Conservation (phyloP, 225 moss, liverwort and hornwort genomes). For the Neckera pumila region DNA sequence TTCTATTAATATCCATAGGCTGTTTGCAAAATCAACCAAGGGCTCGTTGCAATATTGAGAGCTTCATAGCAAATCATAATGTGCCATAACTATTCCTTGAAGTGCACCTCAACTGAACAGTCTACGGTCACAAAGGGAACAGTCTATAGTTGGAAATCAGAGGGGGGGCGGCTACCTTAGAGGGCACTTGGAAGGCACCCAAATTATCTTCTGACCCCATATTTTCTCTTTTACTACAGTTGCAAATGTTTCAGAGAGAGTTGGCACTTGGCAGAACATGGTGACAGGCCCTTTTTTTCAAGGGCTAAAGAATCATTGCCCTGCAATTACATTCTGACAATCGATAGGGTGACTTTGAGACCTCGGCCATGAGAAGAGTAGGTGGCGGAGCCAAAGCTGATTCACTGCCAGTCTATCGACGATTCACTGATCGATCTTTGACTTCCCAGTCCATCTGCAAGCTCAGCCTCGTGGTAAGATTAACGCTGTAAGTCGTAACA, state of each 20-base stretch:
- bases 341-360: background rate
- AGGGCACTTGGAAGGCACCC: too few species aligned
- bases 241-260: background rate
- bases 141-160: too few species aligned
- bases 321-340: background rate
- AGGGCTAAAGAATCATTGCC: background rate
- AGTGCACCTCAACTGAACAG: too few species aligned
- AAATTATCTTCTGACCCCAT: background rate
- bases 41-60: too few species aligned
- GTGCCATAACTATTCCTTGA: too few species aligned
- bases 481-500: background rate
- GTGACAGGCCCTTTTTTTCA: background rate
- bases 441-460: background rate
- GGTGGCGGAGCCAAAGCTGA: background rate
- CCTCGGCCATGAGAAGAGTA: background rate
- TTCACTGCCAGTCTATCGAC: background rate
- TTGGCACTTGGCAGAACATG: background rate
- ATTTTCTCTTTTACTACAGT: background rate
- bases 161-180: too few species aligned
- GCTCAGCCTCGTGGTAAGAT: background rate
- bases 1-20: too few species aligned
- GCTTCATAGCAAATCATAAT: too few species aligned
- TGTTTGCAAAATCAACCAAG: too few species aligned
- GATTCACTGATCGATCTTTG: background rate
- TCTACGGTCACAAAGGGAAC: too few species aligned